Evolutionary conservation across 129 eudicot species (phyloP), one percentile per base, ranked within the genome.

Genomic region (Lactuca sativa): DNA sequence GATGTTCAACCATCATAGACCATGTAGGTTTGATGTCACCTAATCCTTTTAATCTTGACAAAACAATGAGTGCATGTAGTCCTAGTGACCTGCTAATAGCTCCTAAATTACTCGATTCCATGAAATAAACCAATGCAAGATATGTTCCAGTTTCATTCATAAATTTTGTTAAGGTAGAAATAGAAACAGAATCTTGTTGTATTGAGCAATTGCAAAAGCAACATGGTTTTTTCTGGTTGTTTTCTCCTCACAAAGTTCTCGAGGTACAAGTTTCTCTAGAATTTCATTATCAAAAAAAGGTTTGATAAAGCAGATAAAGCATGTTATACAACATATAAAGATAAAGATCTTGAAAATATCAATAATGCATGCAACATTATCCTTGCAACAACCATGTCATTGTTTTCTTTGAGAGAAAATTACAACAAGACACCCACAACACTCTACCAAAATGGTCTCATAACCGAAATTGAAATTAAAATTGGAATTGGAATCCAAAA

Each of bases 141-240:
- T 90, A 88, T 6, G 97, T 95, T 69, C 91, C 96, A 13, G 81
- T 78, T 68, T 83, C 89, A 74, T 87, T 90, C 18, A 95, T 86
- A 53, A 82, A 85, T 10, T 86, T 95, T 14, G 85, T 87, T 40
- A 95, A 36, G 5, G 77, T 73, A 72, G 85, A 69, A 78, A 18
- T 1, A 18, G 21, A 18, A 18, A 87, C 95, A 66, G 84, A 69
- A 77, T 90, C 96, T 10, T 82, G 76, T 62, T 74, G 95, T 64
- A 95, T 55, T 97, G 90, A 59, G 95, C 86, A 72, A 95, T 82
- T 43, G 96, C 97, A 30, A 97, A 96, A 75, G 99, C 99, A 7
- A 95, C 96, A 55, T 82, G 99, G 70, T 84, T 90, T 75, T 78
- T 87, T 65, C 90, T 91, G 61, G 41, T 67, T 82, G 71, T 66